phyloP scores from a whole-genome alignment of 371 early-diverging fungal species.

The Ordospora colligata region DNA sequence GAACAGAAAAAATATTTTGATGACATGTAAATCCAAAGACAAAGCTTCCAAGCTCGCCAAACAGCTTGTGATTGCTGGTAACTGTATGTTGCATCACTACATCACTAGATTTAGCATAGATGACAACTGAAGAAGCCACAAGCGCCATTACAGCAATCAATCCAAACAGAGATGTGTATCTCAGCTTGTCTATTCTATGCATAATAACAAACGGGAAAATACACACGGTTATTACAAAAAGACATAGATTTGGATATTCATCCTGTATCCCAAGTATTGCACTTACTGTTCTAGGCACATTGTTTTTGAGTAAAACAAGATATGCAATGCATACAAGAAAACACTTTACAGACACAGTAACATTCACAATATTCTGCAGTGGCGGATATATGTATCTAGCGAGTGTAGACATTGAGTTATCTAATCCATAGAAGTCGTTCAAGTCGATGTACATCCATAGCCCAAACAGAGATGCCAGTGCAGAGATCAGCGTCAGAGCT shows the following conservation, averaged over 20 bases:
- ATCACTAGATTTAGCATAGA: neutral
- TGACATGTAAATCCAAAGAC: slow-evolving; percentile 50
- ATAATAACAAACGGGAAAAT: slow-evolving; percentile 27
- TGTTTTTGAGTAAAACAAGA: slow-evolving; percentile 15
- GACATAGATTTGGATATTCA: neutral
- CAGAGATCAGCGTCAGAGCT: slow-evolving; percentile 2
- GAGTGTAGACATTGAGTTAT: slow-evolving; percentile 15
- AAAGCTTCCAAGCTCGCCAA: slow-evolving; percentile 27
- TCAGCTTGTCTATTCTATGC: slow-evolving; percentile 23
- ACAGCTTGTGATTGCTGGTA: neutral
- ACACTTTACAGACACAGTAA: slow-evolving; percentile 36
- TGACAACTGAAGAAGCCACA: neutral
- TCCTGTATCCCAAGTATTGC: neutral
- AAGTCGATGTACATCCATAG: slow-evolving; percentile 28
- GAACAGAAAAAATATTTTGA: slow-evolving; percentile 44
- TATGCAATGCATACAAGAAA: slow-evolving; percentile 27
- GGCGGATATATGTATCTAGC: slow-evolving; percentile 5
- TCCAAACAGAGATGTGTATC: slow-evolving; percentile 29
- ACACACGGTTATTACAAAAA: neutral
- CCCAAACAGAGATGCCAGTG: slow-evolving; percentile 28
- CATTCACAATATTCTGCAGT: slow-evolving; percentile 16
- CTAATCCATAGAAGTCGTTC: slow-evolving; percentile 31
- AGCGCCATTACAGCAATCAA: slow-evolving; percentile 27
- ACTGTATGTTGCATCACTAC: neutral
- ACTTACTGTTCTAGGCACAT: neutral